Evolutionary conservation across 2,329 filamentous ascomycete genomes (phyloP), one percentile per base, ranked within the genome.

Genomic region (Fusarium marasasianum): DNA sequence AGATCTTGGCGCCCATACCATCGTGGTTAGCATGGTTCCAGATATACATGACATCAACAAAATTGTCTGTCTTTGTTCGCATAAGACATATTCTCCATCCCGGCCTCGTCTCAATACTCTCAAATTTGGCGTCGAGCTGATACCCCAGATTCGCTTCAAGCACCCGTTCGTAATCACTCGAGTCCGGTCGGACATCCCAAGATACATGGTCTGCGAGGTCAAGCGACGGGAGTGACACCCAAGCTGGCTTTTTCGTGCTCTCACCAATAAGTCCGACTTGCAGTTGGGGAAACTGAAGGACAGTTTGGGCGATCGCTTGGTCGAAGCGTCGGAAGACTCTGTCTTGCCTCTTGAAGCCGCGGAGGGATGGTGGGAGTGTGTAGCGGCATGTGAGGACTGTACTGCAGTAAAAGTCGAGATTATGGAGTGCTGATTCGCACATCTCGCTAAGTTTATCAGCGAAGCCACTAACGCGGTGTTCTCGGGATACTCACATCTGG

Each of bases 71-170:
- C 5, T 35, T 29, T 0, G 65, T 38, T 1, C 65, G 37, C 56
- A 69, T 69, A 1, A 69, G 10, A 5, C 68, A 20, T 7, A 69
- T 17, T 13, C 66, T 54, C 66, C 66, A 69, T 0, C 66, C 66
- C 0, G 66, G 66, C 4, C 37, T 35, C 5, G 56, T 41, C 37
- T 63, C 66, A 1, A 63, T 5, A 6, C 3, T 40, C 1, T 69
- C 66, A 14, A 63, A 69, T 3, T 50, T 69, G 4, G 22, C 5
- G 15, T 69, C 65, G 1, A 69, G 64, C 20, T 69, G 66, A 26
- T 63, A 69, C 5, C 7, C 8, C 5, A 63, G 8, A 15, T 63
- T 69, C 3, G 56, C 64, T 5, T 69, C 47, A 13, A 69, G 37
- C 2, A 24, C 41, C 6, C 38, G 4, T 1, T 55, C 38, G 12